Evolutionary conservation across 2,329 filamentous ascomycete species (phyloP).

Genomic region (Stylonectria norvegica): DNA sequence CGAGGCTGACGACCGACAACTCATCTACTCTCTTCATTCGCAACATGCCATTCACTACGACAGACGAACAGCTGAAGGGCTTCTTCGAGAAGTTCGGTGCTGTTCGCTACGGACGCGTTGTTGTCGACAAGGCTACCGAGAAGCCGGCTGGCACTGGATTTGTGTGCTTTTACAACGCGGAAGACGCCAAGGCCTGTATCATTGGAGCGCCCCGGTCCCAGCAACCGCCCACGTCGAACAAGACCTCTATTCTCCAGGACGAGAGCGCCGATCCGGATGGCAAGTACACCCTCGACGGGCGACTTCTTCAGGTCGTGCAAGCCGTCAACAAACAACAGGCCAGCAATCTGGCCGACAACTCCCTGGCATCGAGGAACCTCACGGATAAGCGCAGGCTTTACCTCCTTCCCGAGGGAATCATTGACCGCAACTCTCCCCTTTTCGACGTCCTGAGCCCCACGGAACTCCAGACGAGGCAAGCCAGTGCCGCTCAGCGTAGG

Average conservation of each 20-base stretch:
- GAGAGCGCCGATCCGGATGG: slow-evolving; percentile 78
- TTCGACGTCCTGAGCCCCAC: slow-evolving; percentile 72
- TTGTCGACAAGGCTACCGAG: slow-evolving; percentile 81
- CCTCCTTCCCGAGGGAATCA: slow-evolving; percentile 80
- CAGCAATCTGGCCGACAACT: slow-evolving; percentile 66
- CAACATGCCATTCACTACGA: slow-evolving; percentile 86
- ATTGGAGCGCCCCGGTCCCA: slow-evolving; percentile 65
- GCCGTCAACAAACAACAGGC: slow-evolving; percentile 85
- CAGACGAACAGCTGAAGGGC: slow-evolving; percentile 75
- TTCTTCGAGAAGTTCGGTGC: slow-evolving; percentile 87
- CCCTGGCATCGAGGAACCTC: slow-evolving; percentile 60
- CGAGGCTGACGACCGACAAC: slow-evolving; percentile 46
- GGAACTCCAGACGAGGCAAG: slow-evolving; percentile 84
- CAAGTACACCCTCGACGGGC: slow-evolving; percentile 85
- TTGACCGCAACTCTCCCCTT: slow-evolving; percentile 71
- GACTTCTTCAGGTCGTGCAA: slow-evolving; percentile 77
- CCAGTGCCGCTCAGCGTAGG: slow-evolving; percentile 82
- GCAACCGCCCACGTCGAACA: slow-evolving; percentile 47
- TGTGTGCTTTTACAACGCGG: slow-evolving; percentile 79
- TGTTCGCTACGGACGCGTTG: slow-evolving; percentile 87
- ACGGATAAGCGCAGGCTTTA: slow-evolving; percentile 90
- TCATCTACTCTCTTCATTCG: slow-evolving; percentile 84
- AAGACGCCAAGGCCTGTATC: slow-evolving; percentile 74
- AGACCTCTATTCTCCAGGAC: slow-evolving; percentile 84
- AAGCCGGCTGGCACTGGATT: slow-evolving; percentile 90